phyloP scores from a whole-genome alignment of 257 asterid species.

The Penstemon barbatus region DNA sequence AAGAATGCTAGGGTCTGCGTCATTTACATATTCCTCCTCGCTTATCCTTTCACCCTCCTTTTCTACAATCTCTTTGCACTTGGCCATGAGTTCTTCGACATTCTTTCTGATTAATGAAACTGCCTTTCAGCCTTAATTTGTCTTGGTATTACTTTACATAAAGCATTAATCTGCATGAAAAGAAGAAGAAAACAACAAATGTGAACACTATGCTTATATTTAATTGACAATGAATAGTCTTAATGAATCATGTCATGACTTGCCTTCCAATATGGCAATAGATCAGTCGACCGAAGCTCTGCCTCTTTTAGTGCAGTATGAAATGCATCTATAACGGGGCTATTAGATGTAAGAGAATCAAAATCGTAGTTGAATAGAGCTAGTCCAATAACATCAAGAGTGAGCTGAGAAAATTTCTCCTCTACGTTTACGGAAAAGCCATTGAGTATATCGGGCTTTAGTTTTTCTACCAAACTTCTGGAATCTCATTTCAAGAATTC shows the following conservation, averaged over 20 bases:
- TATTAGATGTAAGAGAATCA: too few species aligned
- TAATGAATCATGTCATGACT: constrained; percentile 28
- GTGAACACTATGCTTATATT: neutral
- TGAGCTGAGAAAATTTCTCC: too few species aligned
- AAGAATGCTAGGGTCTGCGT: constrained; percentile 88
- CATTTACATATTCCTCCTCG: constrained; percentile 90
- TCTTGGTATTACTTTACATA: constrained; percentile 81
- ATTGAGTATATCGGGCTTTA: too few species aligned
- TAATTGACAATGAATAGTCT: constrained; percentile 6
- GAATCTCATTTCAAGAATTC: too few species aligned
- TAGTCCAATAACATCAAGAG: too few species aligned
- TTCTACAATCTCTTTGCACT: constrained; percentile 90
- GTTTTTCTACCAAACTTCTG: too few species aligned
- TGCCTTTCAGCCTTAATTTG: constrained; percentile 90
- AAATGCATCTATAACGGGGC: too few species aligned
- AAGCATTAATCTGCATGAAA: constrained; percentile 58
- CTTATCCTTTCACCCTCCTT: constrained; percentile 83
- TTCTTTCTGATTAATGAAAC: constrained; percentile 71
- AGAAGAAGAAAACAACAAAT: constrained; percentile 4
- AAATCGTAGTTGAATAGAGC: too few species aligned
- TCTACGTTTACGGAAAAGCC: too few species aligned
- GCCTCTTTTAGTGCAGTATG: constrained; percentile 94
- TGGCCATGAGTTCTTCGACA: constrained; percentile 80
- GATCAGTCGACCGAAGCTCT: too few species aligned
- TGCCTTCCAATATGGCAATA: constrained; percentile 97